Evolutionary conservation across 345 rosid genomes (phyloP), one percentile per base, ranked within the genome.

Genomic region (Salix brachista): DNA sequence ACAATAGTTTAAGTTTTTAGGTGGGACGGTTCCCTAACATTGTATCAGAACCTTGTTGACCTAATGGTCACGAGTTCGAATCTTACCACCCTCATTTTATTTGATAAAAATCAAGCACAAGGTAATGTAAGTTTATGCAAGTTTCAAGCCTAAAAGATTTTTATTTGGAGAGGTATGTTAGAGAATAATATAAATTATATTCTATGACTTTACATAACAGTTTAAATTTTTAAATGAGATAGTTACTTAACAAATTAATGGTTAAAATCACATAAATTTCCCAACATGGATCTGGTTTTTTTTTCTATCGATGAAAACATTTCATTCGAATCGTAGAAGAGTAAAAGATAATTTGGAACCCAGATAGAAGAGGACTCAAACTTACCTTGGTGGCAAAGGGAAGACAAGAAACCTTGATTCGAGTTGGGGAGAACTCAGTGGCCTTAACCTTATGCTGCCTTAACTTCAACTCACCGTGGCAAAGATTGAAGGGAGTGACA

Each of bases 331-430:
- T 3, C 1, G 61, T 8, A 23, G 17, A 3, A 61, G 8, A 9
- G 23, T 41, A 19, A 25, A 1, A 48, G 65, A 39, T 39, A 39
- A 39, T 32, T 70, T 9, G 23, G 48, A 12, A 44, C 36, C 23
- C 26, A 2, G 30, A 44, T 44, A 44, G 13, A 23, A 65, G 3
- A 44, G 14, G 68, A 8, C 54, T 32, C 11, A 44, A 44, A 36
- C 60, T 30, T 86, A 90, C 97, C 93, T 86, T 88, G 12, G 84
- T 34, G 32, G 83, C 72, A 65, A 89, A 61, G 25, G 89, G 87
- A 46, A 78, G 83, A 71, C 98, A 94, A 18, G 88, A 68, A 37
- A 61, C 32, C 44, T 84, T 81, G 8, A 87, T 48, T 66, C 86
- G 85, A 72, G 87, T 78, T 50, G 89, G 81, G 62, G 87, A 84